Conservation (phyloP, 306 rosid species). For the Trifolium dubium region DNA sequence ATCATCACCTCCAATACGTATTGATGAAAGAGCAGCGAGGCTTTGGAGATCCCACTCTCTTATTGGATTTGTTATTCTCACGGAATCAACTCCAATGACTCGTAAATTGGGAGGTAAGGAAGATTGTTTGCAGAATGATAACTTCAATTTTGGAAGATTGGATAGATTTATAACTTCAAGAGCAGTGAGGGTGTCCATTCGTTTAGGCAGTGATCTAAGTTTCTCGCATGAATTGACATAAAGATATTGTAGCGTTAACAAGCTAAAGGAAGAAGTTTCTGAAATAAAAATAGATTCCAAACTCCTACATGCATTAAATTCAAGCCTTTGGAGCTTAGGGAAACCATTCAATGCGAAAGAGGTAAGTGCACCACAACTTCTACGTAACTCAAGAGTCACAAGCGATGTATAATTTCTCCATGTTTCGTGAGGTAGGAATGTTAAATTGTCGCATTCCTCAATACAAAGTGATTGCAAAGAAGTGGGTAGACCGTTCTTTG, state of each 20-base stretch:
- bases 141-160: background rate
- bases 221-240: accelerated
- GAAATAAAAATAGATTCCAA: slow-evolving; percentile 14
- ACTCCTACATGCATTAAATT: accelerated
- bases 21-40: background rate
- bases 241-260: background rate
- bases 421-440: slow-evolving; percentile 1
- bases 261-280: background rate
- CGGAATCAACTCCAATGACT: accelerated
- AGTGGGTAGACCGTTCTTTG: background rate
- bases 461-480: background rate
- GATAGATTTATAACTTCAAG: accelerated
- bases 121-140: background rate
- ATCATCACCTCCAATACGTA: background rate
- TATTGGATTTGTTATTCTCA: background rate
- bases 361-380: background rate
- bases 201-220: slow-evolving; percentile 5
- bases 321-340: background rate
- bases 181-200: background rate
- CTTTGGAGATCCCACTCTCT: background rate
- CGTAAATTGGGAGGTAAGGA: slow-evolving; percentile 16
- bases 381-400: accelerated
- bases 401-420: slow-evolving; percentile 28
- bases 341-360: slow-evolving; percentile 1
- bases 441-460: background rate